phyloP scores from a whole-genome alignment of 176 grass and related monocot genomes.

The Avena insularis region DNA sequence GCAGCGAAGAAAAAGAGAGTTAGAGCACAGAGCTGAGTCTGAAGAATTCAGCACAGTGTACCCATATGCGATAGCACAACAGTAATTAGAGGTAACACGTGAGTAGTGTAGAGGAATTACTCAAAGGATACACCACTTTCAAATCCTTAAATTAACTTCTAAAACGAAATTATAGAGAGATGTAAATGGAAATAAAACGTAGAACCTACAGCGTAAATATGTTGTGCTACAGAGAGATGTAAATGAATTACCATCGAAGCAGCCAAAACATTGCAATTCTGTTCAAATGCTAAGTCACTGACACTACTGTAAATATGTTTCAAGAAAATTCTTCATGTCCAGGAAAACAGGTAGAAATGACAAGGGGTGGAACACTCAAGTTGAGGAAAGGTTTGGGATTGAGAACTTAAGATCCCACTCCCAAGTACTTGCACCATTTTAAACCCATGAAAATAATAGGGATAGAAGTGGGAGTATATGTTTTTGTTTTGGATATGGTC shows the following conservation, averaged over 20 bases:
- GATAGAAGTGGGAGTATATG: not conserved
- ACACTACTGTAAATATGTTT: not conserved
- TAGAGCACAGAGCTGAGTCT: not conserved
- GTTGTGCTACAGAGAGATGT: not conserved
- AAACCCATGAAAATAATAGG: not conserved
- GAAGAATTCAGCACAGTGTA: conserved; percentile 1
- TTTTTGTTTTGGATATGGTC: not conserved
- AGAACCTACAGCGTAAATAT: not conserved
- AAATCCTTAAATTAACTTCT: not conserved
- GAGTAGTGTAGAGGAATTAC: not conserved
- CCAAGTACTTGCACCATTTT: not conserved
- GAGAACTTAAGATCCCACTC: not conserved
- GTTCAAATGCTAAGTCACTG: not conserved
- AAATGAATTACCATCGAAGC: not conserved
- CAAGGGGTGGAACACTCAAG: not conserved
- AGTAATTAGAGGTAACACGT: not conserved
- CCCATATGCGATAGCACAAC: not conserved
- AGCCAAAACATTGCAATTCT: not conserved
- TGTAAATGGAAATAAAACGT: not conserved
- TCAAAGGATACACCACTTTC: not conserved
- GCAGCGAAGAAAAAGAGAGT: not conserved
- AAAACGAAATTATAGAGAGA: not conserved
- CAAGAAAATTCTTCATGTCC: not conserved
- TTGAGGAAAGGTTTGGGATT: not conserved
- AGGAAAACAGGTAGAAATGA: not conserved